These are phyloP conservation scores for Phascolomyces articulosus DNA, from an alignment of 371 early-diverging fungal genomes.

Conservation along the genomic window DNA sequence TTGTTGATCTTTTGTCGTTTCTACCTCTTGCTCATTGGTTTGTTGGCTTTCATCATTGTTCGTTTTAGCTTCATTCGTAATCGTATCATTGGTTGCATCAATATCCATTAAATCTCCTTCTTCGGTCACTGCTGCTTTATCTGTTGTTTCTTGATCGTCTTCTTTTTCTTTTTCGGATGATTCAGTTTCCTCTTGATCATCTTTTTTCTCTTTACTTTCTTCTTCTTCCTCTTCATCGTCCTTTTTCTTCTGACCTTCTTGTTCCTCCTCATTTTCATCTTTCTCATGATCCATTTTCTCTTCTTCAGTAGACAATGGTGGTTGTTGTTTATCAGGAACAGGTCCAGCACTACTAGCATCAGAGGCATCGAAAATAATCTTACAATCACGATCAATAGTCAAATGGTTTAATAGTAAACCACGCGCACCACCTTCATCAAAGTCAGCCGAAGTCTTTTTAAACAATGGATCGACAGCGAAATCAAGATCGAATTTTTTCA, in stretches of 20 bases:
- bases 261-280: not conserved
- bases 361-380: conserved; percentile 93
- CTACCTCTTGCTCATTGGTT: not conserved
- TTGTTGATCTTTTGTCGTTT: not conserved
- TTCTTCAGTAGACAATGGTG: not conserved
- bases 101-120: conserved; percentile 10
- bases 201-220: not conserved
- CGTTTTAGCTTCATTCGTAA: no score
- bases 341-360: conserved; percentile 57
- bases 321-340: conserved; percentile 3
- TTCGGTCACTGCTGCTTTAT: not conserved
- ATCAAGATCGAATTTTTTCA: conserved; percentile 92
- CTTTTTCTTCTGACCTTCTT: conserved; percentile 3
- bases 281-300: conserved; percentile 6
- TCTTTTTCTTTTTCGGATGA: not conserved
- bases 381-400: conserved; percentile 77
- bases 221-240: conserved; percentile 6
- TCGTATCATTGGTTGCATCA: no score
- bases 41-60: not conserved
- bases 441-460: conserved; percentile 96
- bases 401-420: conserved; percentile 91
- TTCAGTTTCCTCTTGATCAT: conserved; percentile 9
- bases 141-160: not conserved
- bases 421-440: conserved; percentile 98
- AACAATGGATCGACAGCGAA: conserved; percentile 96